Conservation (phyloP, 331 rosid genomes). For the Prunus yedoensis region DNA sequence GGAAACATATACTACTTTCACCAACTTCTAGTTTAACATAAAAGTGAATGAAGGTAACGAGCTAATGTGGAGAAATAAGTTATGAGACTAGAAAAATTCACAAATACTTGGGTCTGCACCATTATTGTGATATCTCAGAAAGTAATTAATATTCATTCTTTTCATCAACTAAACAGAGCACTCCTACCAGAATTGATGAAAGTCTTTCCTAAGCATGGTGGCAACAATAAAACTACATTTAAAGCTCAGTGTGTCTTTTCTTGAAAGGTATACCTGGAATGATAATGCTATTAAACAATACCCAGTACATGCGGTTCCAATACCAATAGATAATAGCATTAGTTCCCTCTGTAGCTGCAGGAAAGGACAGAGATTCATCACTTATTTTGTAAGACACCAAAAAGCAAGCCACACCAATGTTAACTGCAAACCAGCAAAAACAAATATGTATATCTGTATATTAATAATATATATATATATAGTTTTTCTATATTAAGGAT, state of each 20-base stretch:
- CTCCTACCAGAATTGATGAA: neutral
- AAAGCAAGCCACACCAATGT: neutral
- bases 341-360: conserved; percentile 86
- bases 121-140: neutral
- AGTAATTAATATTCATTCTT: neutral
- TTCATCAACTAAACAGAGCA: neutral
- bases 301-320: conserved; percentile 78
- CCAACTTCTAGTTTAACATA: neutral
- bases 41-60: neutral
- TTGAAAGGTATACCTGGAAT: conserved; percentile 57
- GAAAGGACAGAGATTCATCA: conserved; percentile 28
- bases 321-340: conserved; percentile 68
- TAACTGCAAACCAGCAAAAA: neutral
- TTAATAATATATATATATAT: too few relatives aligned
- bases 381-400: neutral
- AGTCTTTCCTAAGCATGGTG: neutral
- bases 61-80: neutral
- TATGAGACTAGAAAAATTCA: neutral
- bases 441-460: neutral
- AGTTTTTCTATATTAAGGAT: too few relatives aligned
- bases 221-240: neutral
- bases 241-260: neutral
- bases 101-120: conserved; percentile 15
- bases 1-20: conserved; percentile 5
- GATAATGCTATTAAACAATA: conserved; percentile 72